Evolutionary conservation across 73 alveolate species (phyloP).

Genomic region (Halteria grandinella): DNA sequence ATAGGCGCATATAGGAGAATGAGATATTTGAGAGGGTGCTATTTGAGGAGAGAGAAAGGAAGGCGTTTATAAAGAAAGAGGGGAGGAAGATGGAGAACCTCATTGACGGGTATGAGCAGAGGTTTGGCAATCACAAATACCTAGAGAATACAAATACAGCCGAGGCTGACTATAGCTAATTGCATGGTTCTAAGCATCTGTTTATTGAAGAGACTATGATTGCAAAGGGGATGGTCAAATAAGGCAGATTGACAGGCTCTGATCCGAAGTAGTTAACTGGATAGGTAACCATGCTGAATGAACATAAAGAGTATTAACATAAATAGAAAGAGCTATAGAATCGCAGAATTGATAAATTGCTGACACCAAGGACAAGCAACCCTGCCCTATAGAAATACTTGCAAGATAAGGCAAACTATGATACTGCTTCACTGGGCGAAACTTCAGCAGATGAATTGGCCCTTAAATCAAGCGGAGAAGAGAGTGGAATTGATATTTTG

Average conservation of each 20-base stretch:
- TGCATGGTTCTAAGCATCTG: not conserved
- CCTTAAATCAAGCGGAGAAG: conserved; percentile 17
- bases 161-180: not conserved
- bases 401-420: conserved; percentile 42
- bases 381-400: conserved; percentile 41
- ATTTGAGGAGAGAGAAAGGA: conserved; percentile 58
- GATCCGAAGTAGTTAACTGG: too few relatives aligned
- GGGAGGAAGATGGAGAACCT: conserved; percentile 35
- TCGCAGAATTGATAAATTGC: conserved; percentile 23
- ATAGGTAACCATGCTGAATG: not conserved
- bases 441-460: conserved; percentile 43
- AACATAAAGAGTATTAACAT: not conserved
- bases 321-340: conserved; percentile 44
- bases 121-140: conserved; percentile 15
- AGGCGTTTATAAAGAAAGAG: conserved; percentile 46
- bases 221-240: not conserved
- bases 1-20: conserved; percentile 52
- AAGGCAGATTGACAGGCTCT: not conserved
- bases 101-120: conserved; percentile 38
- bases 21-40: conserved; percentile 30
- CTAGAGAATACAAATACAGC: conserved; percentile 15
- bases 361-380: conserved; percentile 41
- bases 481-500: conserved; percentile 1
- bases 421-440: conserved; percentile 24
- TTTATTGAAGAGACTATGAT: not conserved